Percentiles rank a stretch among this genome's conserved stretches.
These are phyloP conservation scores for Pleurotus sapidus DNA, from an alignment of 768 basidiomycete species.

Conservation along the genomic window DNA sequence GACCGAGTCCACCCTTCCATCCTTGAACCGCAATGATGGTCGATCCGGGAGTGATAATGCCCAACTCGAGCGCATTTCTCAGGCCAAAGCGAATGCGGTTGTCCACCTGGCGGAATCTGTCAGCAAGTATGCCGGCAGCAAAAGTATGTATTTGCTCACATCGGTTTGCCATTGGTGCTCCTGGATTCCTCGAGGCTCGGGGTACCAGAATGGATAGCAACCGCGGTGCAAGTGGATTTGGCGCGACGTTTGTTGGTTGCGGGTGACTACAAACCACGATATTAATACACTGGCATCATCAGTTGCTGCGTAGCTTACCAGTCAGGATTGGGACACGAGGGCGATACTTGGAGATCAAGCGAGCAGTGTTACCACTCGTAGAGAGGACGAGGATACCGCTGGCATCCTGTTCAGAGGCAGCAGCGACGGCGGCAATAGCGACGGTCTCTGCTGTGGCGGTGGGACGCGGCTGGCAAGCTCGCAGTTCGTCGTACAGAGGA, in stretches of 20 bases:
- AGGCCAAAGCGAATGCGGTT: conserved; percentile 90
- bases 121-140: too few relatives aligned
- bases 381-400: conserved; percentile 95
- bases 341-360: conserved; percentile 94
- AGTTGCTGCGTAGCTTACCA: conserved; percentile 42
- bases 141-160: conserved; percentile 43
- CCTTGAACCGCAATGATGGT: conserved; percentile 96
- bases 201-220: conserved; percentile 96
- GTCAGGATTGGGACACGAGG: conserved; percentile 93
- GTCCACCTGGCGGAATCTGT: conserved; percentile 54
- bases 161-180: conserved; percentile 96
- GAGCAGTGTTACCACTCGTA: conserved; percentile 94
- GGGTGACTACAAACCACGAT: conserved; percentile 67
- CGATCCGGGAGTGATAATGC: conserved; percentile 84
- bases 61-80: conserved; percentile 75
- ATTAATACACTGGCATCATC: too few relatives aligned
- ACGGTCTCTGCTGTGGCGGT: conserved; percentile 96
- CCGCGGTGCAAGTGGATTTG: conserved; percentile 97
- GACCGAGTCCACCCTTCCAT: conserved; percentile 98
- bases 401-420: conserved; percentile 92
- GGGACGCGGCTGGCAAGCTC: conserved; percentile 75
- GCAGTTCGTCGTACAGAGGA: conserved; percentile 88
- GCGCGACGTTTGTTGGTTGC: conserved; percentile 92
- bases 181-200: conserved; percentile 87
- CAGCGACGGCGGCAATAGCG: conserved; percentile 93